A percentile compares a stretch with the other conserved stretches of the same genome.
phyloP scores from a whole-genome alignment of 768 basidiomycete genomes.

The Mrakia frigida region DNA sequence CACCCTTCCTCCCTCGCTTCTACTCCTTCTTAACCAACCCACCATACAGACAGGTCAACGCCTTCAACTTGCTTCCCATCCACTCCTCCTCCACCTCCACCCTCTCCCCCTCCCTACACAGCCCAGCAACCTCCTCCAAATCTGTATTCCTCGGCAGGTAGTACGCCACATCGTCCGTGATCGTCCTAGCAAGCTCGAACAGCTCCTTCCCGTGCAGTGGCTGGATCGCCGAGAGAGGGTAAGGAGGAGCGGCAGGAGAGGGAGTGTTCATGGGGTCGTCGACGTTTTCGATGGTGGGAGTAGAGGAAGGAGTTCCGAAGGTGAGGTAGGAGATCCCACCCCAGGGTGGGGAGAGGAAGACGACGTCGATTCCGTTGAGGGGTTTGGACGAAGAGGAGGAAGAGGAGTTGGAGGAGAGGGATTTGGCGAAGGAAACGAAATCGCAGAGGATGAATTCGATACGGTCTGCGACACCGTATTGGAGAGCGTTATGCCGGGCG shows the following conservation, averaged over 20 bases:
- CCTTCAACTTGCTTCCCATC: constrained; percentile 91
- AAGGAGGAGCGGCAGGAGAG: constrained; percentile 42
- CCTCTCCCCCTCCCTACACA: constrained; percentile 44
- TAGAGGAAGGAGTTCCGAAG: constrained; percentile 41
- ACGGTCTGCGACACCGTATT: constrained; percentile 89
- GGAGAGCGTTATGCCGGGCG: constrained; percentile 84
- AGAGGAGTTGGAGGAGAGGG: constrained; percentile 45
- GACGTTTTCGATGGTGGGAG: no score
- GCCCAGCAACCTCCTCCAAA: constrained; percentile 63
- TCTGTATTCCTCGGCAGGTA: constrained; percentile 79
- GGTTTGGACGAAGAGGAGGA: constrained; percentile 35
- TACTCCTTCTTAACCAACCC: constrained; percentile 45
- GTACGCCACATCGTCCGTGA: constrained; percentile 59
- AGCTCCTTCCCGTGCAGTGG: constrained; percentile 80
- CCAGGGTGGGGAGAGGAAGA: constrained; percentile 95
- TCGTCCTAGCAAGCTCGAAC: constrained; percentile 62
- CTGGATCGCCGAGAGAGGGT: constrained; percentile 63
- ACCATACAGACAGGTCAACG: constrained; percentile 89
- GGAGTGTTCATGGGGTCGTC: constrained; percentile 13
- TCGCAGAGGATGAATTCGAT: constrained; percentile 91
- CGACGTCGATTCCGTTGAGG: constrained; percentile 61
- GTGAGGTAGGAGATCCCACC: constrained; percentile 73
- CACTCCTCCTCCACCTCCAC: constrained; percentile 62
- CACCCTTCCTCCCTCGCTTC: neutral
- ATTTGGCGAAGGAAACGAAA: constrained; percentile 69